Evolutionary conservation across 73 alveolate genomes (phyloP), one percentile per base, ranked within the genome.

Genomic region (Paramecium pentaurelia): DNA sequence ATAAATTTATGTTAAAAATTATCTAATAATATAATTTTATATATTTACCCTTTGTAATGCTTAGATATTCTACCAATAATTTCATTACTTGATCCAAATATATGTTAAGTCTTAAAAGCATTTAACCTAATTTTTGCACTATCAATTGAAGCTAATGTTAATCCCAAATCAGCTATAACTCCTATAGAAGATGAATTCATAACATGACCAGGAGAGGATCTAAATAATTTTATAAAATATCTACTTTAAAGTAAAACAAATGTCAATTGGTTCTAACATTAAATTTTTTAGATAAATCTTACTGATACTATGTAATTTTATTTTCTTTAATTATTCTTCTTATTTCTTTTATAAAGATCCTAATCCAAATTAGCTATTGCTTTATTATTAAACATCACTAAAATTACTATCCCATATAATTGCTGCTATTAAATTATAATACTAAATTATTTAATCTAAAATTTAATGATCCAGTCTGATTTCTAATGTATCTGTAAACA

Each of bases 141-240:
- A 42, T 89, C 94, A 32, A 89, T 89, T 37, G 92, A 71, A 25
- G 94, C 94, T 70, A 89, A 73, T 37, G 94, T 89, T 64, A 89
- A 47, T 71, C 94, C 94, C 9, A 89, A 89, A 51, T 89, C 94
- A 2, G 92, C 92, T 20, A 89, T 89, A 22, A 89, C 88, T 71
- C 75, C 75, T 27, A 58, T 89, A 22, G 94, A 45, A 0, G 94
- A 71, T 12, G 94, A 60, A 44, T 77, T 89, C 94, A 89, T 71
- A 14, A 83, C 71, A 47, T 89, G 94, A 0, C 94, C 94, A 6
- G 94, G 94, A 68, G 94, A 89, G 9, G 92, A 71, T 89, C 92
- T 89, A 37, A 40, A 16, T 75, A 25, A 9, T 14, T n/a, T 8
- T 36, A 71, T 18, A 14, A 71, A 34, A 38, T 36, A 18, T 1